Conservation (phyloP, 2,329 filamentous ascomycete genomes). For the Cladophialophora bantiana region DNA sequence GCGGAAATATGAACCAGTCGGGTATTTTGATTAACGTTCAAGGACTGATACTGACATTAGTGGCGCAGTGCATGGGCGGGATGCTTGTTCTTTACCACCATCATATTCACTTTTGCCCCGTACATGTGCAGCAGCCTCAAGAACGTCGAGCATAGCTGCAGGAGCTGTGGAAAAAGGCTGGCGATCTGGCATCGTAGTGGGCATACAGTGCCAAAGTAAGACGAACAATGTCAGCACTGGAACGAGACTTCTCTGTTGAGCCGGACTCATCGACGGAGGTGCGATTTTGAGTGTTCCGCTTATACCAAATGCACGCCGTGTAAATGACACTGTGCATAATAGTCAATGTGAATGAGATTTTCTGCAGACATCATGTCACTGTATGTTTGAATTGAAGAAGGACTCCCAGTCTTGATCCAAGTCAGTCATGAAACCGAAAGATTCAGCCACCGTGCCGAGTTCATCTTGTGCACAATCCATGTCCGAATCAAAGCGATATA, state of each 20-base stretch:
- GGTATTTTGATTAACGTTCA: not conserved
- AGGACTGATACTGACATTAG: not conserved
- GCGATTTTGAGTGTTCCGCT: not conserved
- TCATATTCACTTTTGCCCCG: constrained; percentile 20
- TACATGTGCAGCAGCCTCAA: constrained; percentile 27
- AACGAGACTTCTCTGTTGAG: not conserved
- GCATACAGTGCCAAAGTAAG: constrained; percentile 19
- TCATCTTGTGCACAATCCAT: constrained; percentile 11
- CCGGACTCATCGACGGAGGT: not conserved
- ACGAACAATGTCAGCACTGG: not conserved
- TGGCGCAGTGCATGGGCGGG: constrained; percentile 15
- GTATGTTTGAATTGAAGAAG: constrained; percentile 16
- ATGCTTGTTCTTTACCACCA: constrained; percentile 19
- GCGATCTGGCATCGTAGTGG: constrained; percentile 25
- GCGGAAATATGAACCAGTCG: constrained; percentile 27
- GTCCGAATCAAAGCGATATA: constrained; percentile 18
- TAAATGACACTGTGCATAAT: not conserved
- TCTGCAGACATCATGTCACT: not conserved
- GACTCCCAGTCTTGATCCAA: constrained; percentile 22
- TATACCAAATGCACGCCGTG: not conserved
- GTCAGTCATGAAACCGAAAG: constrained; percentile 7
- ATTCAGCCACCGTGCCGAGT: not conserved
- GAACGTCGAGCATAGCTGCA: constrained; percentile 24
- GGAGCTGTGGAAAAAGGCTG: constrained; percentile 13
- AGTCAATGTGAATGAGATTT: not conserved